Evolutionary conservation across 2,329 filamentous ascomycete genomes (phyloP).

Genomic region (Leptosphaerulina australis): DNA sequence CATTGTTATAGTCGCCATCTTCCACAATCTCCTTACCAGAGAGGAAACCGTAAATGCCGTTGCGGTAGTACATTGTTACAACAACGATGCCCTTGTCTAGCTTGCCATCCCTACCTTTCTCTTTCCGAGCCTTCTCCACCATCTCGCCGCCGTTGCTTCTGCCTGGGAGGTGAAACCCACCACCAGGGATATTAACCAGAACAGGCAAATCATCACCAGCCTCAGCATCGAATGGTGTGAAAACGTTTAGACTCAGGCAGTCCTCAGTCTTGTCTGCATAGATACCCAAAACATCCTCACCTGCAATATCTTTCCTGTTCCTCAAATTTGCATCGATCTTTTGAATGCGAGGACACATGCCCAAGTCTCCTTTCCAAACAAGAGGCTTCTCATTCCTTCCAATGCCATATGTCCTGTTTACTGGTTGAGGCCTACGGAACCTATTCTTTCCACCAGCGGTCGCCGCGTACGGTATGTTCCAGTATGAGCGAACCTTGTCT

Average conservation of each 20-base stretch:
- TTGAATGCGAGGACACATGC: conserved; percentile 44
- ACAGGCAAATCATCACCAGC: conserved; percentile 46
- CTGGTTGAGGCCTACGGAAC: conserved; percentile 41
- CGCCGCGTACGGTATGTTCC: conserved; percentile 45
- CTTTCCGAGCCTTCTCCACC: conserved; percentile 38
- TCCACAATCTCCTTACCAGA: conserved; percentile 50
- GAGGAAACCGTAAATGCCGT: conserved; percentile 54
- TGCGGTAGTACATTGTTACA: conserved; percentile 45
- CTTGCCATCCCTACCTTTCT: conserved; percentile 34
- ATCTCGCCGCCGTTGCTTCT: conserved; percentile 41
- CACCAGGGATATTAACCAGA: conserved; percentile 55
- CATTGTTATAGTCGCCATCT: conserved; percentile 45
- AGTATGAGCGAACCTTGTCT: conserved; percentile 38
- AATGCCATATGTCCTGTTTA: conserved; percentile 35
- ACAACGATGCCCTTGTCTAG: conserved; percentile 42
- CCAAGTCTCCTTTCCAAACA: conserved; percentile 39
- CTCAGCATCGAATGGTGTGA: conserved; percentile 41
- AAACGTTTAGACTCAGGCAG: conserved; percentile 52
- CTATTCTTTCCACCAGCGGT: conserved; percentile 37
- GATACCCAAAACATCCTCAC: conserved; percentile 36
- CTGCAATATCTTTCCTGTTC: conserved; percentile 36
- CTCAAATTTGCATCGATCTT: conserved; percentile 38
- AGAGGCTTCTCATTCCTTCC: conserved; percentile 30
- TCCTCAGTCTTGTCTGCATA: conserved; percentile 43
- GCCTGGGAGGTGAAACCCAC: conserved; percentile 50